Evolutionary conservation across 2,329 filamentous ascomycete species (phyloP).

Genomic region (Coccinonectria pachysandricola): DNA sequence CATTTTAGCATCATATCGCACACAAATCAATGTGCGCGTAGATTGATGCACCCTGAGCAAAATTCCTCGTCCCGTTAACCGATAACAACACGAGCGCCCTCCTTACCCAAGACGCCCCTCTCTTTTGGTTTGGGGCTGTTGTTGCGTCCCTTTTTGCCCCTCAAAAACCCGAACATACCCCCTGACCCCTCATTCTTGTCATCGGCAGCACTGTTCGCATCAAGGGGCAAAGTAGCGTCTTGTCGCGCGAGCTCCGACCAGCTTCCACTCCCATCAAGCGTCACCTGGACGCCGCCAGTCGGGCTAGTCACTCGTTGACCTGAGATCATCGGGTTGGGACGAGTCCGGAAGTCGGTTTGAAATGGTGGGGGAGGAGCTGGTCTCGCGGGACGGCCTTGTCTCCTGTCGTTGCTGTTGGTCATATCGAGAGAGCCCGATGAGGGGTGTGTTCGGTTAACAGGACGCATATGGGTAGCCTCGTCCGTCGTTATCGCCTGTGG

Average conservation of each 20-base stretch:
- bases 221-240: conserved; percentile 62
- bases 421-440: conserved; percentile 17
- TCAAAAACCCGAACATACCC: conserved; percentile 84
- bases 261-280: conserved; percentile 77
- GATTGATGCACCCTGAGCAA: too few species aligned
- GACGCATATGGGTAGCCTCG: conserved; percentile 33
- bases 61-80: too few species aligned
- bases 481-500: conserved; percentile 44
- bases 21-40: too few species aligned
- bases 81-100: conserved; percentile 78
- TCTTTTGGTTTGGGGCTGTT: conserved; percentile 92
- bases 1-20: too few species aligned
- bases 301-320: conserved; percentile 64
- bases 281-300: conserved; percentile 80
- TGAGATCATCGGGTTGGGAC: conserved; percentile 41
- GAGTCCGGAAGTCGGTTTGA: conserved; percentile 35
- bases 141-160: conserved; percentile 78
- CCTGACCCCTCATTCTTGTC: conserved; percentile 50
- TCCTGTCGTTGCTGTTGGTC: conserved; percentile 17
- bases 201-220: conserved; percentile 46
- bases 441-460: conserved; percentile 16
- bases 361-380: conserved; percentile 34
- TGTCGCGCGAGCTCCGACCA: conserved; percentile 88
- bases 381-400: conserved; percentile 15
- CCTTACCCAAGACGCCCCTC: conserved; percentile 85